A percentile compares a stretch with the other conserved stretches of the same genome.
phyloP scores from a whole-genome alignment of 2,329 filamentous ascomycete species.

The Penicillium sp. region DNA sequence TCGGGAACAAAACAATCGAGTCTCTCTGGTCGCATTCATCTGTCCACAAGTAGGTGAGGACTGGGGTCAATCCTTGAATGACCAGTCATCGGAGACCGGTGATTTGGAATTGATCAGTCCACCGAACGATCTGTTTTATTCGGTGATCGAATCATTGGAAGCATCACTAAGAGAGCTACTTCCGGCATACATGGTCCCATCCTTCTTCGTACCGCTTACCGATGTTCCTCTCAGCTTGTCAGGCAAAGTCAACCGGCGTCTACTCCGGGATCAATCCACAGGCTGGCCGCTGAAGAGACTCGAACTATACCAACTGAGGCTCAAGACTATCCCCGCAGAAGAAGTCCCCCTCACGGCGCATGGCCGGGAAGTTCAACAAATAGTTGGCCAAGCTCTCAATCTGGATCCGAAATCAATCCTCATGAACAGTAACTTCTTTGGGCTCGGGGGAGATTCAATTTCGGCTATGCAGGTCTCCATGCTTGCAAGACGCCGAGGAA shows the following conservation, averaged over 20 bases:
- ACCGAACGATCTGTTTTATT: too few relatives aligned
- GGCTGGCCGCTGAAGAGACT: not conserved
- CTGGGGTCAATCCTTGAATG: too few relatives aligned
- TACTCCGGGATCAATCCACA: not conserved
- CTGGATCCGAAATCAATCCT: not conserved
- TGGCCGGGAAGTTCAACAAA: not conserved
- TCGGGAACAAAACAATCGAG: too few relatives aligned
- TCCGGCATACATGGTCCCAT: too few relatives aligned
- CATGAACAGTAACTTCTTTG: not conserved
- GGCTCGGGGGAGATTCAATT: not conserved
- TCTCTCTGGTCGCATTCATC: too few relatives aligned
- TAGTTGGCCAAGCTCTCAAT: not conserved
- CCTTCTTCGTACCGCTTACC: too few relatives aligned
- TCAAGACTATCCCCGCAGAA: not conserved
- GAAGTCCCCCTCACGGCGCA: not conserved
- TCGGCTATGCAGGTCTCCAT: not conserved
- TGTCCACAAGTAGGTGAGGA: too few relatives aligned
- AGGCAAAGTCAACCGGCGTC: not conserved
- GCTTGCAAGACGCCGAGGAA: not conserved
- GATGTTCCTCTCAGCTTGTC: not conserved
- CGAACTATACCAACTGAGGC: not conserved
- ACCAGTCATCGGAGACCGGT: too few relatives aligned
- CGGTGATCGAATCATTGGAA: too few relatives aligned
- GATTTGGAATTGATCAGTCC: too few relatives aligned
- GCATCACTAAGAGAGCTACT: too few relatives aligned